Evolutionary conservation across 2,329 filamentous ascomycete genomes (phyloP).

Genomic region (Trichophyton rubrum): DNA sequence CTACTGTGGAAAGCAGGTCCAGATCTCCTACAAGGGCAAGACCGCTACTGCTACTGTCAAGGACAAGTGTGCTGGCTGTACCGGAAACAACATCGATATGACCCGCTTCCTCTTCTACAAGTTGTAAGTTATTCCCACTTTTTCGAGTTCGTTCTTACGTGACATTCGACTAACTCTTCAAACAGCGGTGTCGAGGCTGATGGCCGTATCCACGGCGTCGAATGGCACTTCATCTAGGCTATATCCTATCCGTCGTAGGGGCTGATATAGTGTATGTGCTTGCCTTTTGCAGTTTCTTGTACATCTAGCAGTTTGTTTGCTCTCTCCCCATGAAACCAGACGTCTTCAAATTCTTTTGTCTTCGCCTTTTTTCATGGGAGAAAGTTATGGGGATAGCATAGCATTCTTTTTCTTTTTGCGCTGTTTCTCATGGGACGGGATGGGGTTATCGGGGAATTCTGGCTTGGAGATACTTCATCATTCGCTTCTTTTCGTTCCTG

Average conservation of each 20-base stretch:
- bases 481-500: neutral
- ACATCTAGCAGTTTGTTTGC: neutral
- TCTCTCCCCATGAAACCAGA: neutral
- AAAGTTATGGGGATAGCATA: neutral
- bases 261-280: neutral
- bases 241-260: neutral
- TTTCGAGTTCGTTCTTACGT: neutral
- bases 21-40: constrained; percentile 49
- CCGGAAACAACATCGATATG: constrained; percentile 19
- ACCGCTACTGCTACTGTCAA: constrained; percentile 47
- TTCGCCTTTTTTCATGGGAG: neutral
- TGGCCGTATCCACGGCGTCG: constrained; percentile 32
- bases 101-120: constrained; percentile 27
- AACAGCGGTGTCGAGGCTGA: constrained; percentile 21
- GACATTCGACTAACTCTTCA: constrained; percentile 4
- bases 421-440: neutral
- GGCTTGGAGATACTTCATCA: neutral
- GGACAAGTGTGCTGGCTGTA: constrained; percentile 68
- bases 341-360: neutral
- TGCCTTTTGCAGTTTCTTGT: neutral
- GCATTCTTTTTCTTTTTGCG: neutral
- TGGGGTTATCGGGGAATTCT: neutral
- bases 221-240: constrained; percentile 28
- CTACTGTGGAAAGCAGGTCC: constrained; percentile 57
- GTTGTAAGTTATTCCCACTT: constrained; percentile 11